Evolutionary conservation across 192 early-diverging fungal genomes (phyloP), one percentile per base, ranked within the genome.

Genomic region (Coemansia sp.): DNA sequence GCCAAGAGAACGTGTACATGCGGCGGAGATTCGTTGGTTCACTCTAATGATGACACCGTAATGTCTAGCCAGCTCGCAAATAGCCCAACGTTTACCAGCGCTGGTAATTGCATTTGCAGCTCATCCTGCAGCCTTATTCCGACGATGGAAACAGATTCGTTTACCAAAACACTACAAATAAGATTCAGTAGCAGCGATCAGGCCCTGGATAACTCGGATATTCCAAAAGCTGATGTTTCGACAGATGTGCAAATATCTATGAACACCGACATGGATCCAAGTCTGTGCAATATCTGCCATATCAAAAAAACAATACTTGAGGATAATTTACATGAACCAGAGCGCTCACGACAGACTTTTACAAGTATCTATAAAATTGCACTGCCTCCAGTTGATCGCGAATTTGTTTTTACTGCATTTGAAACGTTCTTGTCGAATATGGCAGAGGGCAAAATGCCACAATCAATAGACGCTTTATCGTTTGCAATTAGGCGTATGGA

Each of bases 401-500:
- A 58, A 6, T 55, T 81, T 34, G 45, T 69, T 16, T 17, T 50
- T 29, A 48, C 57, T 22, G 68, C 76, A 14, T 66, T 69, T 40
- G 48, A 63, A 7, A 30, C 71, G 14, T 67, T 72, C 61, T 62
- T 61, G 16, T 34, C 66, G 12, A 69, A 36, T 14, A 45, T 66
- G 57, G 50, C 60, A 1, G 14, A 32, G 7, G 20, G 48, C 16
- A 20, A 34, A 4, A 51, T 70, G 17, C 20, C 42, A 5, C 73
- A 48, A 25, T 69, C 69, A 3, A 61, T 60, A 25, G 70, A 54
- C 8, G 65, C 73, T 20, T 12, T 63, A n/a, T 62, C 66, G 14
- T 71, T 84, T 77, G 68, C 61, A 6, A 63, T 71, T 33, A 11
- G 67, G 33, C 59, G 60, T 57, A 32, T 74, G 16, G 52, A 55